phyloP scores from a whole-genome alignment of 2,329 filamentous ascomycete genomes.

The Ilyonectria robusta region DNA sequence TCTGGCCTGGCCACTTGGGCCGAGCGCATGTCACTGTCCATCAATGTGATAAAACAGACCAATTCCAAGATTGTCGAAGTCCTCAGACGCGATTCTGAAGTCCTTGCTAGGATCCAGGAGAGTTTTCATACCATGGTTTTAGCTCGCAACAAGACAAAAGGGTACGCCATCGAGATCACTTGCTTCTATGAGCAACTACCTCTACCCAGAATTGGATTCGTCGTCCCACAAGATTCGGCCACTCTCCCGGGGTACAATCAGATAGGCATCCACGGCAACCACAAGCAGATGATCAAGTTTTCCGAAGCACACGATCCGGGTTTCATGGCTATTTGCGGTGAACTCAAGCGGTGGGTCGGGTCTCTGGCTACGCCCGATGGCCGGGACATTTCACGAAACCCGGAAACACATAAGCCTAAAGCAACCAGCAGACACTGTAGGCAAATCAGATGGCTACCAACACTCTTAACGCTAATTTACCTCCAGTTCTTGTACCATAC shows the following conservation, averaged over 20 bases:
- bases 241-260: slow-evolving; percentile 27
- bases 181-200: slow-evolving; percentile 43
- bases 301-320: slow-evolving; percentile 20
- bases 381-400: not conserved
- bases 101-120: slow-evolving; percentile 30
- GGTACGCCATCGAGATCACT: slow-evolving; percentile 20
- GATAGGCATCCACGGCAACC: slow-evolving; percentile 28
- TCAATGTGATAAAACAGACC: slow-evolving; percentile 33
- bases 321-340: slow-evolving; percentile 23
- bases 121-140: slow-evolving; percentile 31
- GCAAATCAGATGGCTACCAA: too few relatives aligned
- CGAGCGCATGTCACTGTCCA: slow-evolving; percentile 23
- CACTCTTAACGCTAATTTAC: too few relatives aligned
- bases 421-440: too few relatives aligned
- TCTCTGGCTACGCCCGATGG: not conserved
- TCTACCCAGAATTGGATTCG: not conserved
- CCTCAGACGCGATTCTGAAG: slow-evolving; percentile 30
- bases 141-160: not conserved
- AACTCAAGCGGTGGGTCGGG: slow-evolving; percentile 31
- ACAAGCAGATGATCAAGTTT: slow-evolving; percentile 34
- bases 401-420: too few relatives aligned
- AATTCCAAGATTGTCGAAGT: slow-evolving; percentile 33
- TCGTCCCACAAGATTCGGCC: slow-evolving; percentile 37
- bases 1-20: slow-evolving; percentile 34
- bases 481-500: slow-evolving; percentile 33